Evolutionary conservation across 108 stramenopile genomes (phyloP), one percentile per base, ranked within the genome.

Genomic region (Pseudonitzschia delicatissima): DNA sequence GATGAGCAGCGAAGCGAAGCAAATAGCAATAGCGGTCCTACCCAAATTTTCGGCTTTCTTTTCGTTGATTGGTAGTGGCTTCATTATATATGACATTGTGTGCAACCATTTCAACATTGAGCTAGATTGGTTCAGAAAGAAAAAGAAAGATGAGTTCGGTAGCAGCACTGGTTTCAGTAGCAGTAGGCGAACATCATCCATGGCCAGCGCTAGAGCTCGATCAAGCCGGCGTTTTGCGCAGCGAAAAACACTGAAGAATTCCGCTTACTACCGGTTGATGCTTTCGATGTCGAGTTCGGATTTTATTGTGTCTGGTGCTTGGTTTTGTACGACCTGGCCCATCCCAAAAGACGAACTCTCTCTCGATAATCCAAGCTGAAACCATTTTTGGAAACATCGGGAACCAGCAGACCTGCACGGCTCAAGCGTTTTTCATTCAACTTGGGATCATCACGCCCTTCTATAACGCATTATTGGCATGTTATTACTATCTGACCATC

Each of bases 401-500:
- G 0, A 74, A 70, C 52, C 20, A 58, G n/a, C 40, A 20, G 15
- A 66, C 78, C 27, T 79, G 78, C 57, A 71, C 50, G 12, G 69
- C 73, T 15, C 78, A 79, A 63, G 78, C 68, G 8, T 79, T 74
- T 52, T 78, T 78, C 55, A 73, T 78, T 37, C 77, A 78, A 62
- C 36, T 78, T 8, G 63, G 68, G 12, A 64, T 68, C 35, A 47
- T 40, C 6, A 55, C 32, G 34, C 50, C 66, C 31, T 40, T 67
- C 25, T 67, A 67, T n/a, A 67, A 67, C 47, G 36, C 47, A 37
- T 4, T 50, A 5, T 27, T 64, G 34, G 55, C 76, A 5, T 11
- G 69, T 20, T 83, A 82, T 66, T 88, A 83, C 71, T 21, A 78
- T 11, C 55, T 88, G 13, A 59, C 53, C 18, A 81, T 83, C 29